These are phyloP conservation scores for Leccinum subrobustum DNA, from an alignment of 1,284 basidiomycete species.

Conservation along the genomic window DNA sequence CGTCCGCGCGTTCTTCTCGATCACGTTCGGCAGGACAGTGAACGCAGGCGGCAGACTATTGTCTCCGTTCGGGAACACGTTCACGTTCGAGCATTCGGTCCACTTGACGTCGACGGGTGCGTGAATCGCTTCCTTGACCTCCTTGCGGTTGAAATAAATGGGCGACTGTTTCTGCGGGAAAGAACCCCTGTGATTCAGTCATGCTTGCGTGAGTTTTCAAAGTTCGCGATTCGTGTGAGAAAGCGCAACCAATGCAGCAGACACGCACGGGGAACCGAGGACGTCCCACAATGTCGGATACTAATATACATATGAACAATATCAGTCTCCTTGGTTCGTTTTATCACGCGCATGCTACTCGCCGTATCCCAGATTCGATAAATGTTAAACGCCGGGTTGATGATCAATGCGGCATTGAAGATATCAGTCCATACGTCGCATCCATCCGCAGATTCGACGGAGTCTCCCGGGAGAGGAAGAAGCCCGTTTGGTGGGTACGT, in stretches of 20 bases:
- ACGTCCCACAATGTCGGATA: conserved; percentile 36
- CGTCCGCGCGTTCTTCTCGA: conserved; percentile 69
- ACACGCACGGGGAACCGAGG: neutral
- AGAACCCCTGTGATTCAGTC: neutral
- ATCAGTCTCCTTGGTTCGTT: neutral
- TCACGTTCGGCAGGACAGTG: conserved; percentile 67
- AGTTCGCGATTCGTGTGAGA: neutral
- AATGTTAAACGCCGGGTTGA: conserved; percentile 76
- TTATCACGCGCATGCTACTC: conserved; percentile 14
- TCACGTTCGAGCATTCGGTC: conserved; percentile 58
- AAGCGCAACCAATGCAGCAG: neutral
- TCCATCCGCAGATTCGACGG: conserved; percentile 41
- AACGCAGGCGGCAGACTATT: conserved; percentile 59
- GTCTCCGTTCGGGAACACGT: conserved; percentile 65
- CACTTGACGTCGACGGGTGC: conserved; percentile 62
- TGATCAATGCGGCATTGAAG: conserved; percentile 52
- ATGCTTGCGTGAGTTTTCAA: neutral
- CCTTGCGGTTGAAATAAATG: neutral
- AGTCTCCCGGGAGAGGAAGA: conserved; percentile 59
- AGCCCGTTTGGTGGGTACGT: conserved; percentile 60
- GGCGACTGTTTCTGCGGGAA: neutral
- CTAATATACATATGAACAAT: neutral
- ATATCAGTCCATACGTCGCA: conserved; percentile 71
- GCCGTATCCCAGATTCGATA: conserved; percentile 73
- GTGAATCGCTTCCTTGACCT: conserved; percentile 67